A percentile compares a stretch with the other conserved stretches of the same genome.
phyloP scores from a whole-genome alignment of 2,329 filamentous ascomycete species.

The Xylaria sp. region DNA sequence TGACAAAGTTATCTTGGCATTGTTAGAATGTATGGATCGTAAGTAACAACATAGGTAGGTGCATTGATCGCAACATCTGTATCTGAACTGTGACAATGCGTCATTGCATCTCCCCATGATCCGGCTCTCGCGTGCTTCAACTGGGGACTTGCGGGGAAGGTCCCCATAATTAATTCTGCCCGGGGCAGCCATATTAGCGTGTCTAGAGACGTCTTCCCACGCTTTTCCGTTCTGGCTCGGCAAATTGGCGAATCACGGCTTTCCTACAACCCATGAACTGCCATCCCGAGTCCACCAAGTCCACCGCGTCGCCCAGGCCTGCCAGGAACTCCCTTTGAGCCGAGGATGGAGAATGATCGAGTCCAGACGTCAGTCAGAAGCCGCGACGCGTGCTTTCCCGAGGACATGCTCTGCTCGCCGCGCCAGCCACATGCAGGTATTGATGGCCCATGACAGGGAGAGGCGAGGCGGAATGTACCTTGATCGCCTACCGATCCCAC shows the following conservation, averaged over 20 bases:
- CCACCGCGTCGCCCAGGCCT: slow-evolving; percentile 33
- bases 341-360: slow-evolving; percentile 45
- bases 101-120: slow-evolving; percentile 25
- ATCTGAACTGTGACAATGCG: slow-evolving; percentile 12
- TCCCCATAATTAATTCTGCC: not conserved
- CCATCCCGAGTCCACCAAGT: slow-evolving; percentile 19
- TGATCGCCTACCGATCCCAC: slow-evolving; percentile 13
- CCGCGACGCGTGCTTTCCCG: slow-evolving; percentile 36
- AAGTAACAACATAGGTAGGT: not conserved
- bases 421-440: slow-evolving; percentile 9
- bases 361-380: slow-evolving; percentile 38
- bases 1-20: too few species aligned
- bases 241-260: slow-evolving; percentile 60
- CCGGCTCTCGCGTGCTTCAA: slow-evolving; percentile 22
- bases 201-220: slow-evolving; percentile 2
- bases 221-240: slow-evolving; percentile 49
- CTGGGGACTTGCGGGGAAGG: slow-evolving; percentile 21
- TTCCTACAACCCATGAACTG: slow-evolving; percentile 34
- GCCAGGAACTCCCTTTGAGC: slow-evolving; percentile 52
- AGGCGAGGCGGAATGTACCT: slow-evolving; percentile 20
- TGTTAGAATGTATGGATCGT: not conserved
- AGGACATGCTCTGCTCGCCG: slow-evolving; percentile 14
- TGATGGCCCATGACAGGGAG: slow-evolving; percentile 18
- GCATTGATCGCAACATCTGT: not conserved
- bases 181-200: slow-evolving; percentile 24